Conservation (phyloP, 768 basidiomycete genomes). For the Amanita inopinata region DNA sequence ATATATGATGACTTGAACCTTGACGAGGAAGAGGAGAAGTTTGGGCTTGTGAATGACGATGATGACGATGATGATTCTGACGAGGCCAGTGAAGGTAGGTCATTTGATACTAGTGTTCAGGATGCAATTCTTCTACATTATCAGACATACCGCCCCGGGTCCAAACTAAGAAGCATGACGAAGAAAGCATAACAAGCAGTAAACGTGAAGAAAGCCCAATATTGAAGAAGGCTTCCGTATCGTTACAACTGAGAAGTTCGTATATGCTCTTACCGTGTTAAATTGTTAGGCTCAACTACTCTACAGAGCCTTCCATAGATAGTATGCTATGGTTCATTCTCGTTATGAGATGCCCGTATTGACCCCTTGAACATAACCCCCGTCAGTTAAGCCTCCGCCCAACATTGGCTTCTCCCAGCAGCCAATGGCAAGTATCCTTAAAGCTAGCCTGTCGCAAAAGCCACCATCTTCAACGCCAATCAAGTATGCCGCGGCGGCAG, state of each 20-base stretch:
- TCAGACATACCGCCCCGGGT: constrained; percentile 58
- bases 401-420: constrained; percentile 76
- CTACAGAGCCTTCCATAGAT: constrained; percentile 63
- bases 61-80: constrained; percentile 75
- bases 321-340: constrained; percentile 27
- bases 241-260: constrained; percentile 65
- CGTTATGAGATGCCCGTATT: constrained; percentile 5
- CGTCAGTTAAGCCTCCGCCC: constrained; percentile 60
- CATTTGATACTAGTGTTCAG: neutral
- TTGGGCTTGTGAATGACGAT: constrained; percentile 70
- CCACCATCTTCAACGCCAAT: constrained; percentile 66
- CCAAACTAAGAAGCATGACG: constrained; percentile 68
- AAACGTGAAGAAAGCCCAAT: constrained; percentile 74
- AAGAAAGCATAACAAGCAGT: constrained; percentile 64
- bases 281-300: constrained; percentile 10
- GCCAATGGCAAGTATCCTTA: constrained; percentile 66
- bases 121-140: neutral
- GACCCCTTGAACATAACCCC: constrained; percentile 13
- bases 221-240: constrained; percentile 62
- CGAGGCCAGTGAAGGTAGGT: constrained; percentile 58
- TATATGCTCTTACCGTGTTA: constrained; percentile 13
- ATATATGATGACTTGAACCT: constrained; percentile 97
- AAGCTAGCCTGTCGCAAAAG: constrained; percentile 53
- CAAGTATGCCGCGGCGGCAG: constrained; percentile 88
- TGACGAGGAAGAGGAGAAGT: constrained; percentile 94